These are phyloP conservation scores for Andrographis paniculata DNA, from an alignment of 305 asterid genomes.

Conservation along the genomic window DNA sequence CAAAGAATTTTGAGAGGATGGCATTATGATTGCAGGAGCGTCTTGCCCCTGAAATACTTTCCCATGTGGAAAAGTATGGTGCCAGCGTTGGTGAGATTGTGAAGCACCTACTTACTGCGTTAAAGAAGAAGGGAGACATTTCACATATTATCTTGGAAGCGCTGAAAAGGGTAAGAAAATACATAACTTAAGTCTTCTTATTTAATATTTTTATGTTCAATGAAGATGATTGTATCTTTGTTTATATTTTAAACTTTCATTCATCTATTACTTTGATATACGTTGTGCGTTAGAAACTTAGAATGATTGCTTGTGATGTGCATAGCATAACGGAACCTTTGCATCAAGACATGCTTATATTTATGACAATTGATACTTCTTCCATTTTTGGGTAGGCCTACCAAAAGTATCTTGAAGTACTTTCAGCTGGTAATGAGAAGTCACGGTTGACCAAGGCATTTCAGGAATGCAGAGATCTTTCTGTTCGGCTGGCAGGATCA, in stretches of 20 bases:
- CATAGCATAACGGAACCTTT: too few species aligned
- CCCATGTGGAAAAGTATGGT: constrained; percentile 60
- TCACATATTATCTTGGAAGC: constrained; percentile 60
- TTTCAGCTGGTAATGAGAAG: constrained; percentile 44
- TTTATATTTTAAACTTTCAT: constrained; percentile 3
- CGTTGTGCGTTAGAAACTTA: too few species aligned
- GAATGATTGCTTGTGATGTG: too few species aligned
- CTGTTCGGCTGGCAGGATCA: constrained; percentile 68
- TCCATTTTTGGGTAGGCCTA: constrained; percentile 43
- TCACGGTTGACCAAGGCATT: constrained; percentile 49
- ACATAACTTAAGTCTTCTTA: constrained; percentile 7
- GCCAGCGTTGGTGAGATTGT: constrained; percentile 65
- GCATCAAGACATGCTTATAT: too few species aligned
- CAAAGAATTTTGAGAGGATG: constrained; percentile 6
- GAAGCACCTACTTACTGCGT: constrained; percentile 68
- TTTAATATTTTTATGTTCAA: constrained; percentile 5
- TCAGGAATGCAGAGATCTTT: constrained; percentile 77
- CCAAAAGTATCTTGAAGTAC: constrained; percentile 42
- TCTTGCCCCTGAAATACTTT: constrained; percentile 76
- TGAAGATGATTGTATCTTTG: constrained; percentile 7
- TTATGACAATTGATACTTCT: constrained; percentile 15
- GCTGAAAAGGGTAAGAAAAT: constrained; percentile 49
- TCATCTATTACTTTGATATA: too few species aligned
- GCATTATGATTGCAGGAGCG: constrained; percentile 47
- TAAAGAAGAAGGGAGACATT: constrained; percentile 64